Evolutionary conservation across 2,329 filamentous ascomycete genomes (phyloP).

Genomic region (Xylariaceae sp.): DNA sequence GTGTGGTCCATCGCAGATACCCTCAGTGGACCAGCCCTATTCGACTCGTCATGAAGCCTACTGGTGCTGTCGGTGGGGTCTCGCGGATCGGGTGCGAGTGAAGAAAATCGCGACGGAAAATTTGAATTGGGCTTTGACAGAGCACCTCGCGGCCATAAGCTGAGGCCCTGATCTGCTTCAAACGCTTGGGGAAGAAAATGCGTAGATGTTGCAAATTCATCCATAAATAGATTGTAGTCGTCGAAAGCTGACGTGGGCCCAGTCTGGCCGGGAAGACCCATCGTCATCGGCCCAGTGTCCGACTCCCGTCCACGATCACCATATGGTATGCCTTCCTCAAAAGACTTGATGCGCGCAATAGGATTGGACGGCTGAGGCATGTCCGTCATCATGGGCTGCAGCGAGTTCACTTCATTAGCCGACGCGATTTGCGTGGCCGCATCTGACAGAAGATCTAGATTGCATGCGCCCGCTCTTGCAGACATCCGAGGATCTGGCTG

Average conservation of each 20-base stretch:
- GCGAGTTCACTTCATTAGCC: constrained; percentile 49
- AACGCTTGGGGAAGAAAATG: constrained; percentile 53
- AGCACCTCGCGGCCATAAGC: constrained; percentile 45
- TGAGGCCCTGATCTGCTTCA: constrained; percentile 49
- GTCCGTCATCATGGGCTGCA: constrained; percentile 46
- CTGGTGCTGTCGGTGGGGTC: constrained; percentile 37
- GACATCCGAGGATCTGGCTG: constrained; percentile 45
- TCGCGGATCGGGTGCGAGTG: constrained; percentile 48
- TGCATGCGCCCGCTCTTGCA: constrained; percentile 46
- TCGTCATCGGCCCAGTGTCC: constrained; percentile 39
- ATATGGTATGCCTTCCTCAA: constrained; percentile 46
- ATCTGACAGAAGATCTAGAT: constrained; percentile 54
- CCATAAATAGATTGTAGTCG: constrained; percentile 55
- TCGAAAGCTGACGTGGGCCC: constrained; percentile 41
- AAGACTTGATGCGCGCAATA: constrained; percentile 44
- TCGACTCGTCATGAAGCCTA: constrained; percentile 39
- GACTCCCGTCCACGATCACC: constrained; percentile 44
- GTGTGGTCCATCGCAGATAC: constrained; percentile 52
- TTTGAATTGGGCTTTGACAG: constrained; percentile 46
- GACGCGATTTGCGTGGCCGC: constrained; percentile 50
- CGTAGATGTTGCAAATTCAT: constrained; percentile 50
- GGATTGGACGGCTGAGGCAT: constrained; percentile 38
- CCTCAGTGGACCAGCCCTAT: constrained; percentile 37
- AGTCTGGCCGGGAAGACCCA: constrained; percentile 38
- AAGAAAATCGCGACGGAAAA: constrained; percentile 51